Evolutionary conservation across 75 land plant genomes (phyloP).

Genomic region (Cryptomeria japonica): DNA sequence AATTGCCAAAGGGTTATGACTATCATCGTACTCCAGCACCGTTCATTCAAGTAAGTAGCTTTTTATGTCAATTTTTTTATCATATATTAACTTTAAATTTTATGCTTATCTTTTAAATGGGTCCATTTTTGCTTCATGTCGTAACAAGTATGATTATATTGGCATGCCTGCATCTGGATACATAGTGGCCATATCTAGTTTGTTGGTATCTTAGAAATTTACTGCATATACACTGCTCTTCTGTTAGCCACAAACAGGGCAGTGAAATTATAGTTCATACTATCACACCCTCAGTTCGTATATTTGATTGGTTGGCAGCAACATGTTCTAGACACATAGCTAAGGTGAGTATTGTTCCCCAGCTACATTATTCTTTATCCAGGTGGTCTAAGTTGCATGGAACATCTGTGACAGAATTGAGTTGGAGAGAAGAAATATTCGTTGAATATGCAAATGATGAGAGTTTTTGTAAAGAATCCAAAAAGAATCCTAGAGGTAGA

Average conservation of each 20-base stretch:
- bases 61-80: not conserved
- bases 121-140: not conserved
- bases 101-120: not conserved
- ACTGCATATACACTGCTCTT: not conserved
- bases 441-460: not conserved
- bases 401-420: not conserved
- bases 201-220: not conserved
- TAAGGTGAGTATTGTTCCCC: too few species aligned
- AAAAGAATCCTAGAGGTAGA: not conserved
- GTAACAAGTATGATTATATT: not conserved
- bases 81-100: not conserved
- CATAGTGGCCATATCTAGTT: not conserved
- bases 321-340: not conserved
- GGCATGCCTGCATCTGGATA: too few species aligned
- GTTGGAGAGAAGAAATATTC: not conserved
- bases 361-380: not conserved
- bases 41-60: conserved; percentile 78
- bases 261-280: not conserved
- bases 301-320: not conserved
- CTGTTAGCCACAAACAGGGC: not conserved
- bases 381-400: not conserved
- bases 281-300: not conserved
- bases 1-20: conserved; percentile 85
- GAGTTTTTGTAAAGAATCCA: not conserved
- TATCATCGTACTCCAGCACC: conserved; percentile 98